phyloP scores from a whole-genome alignment of 2,329 filamentous ascomycete species.

The Claviceps arundinis region DNA sequence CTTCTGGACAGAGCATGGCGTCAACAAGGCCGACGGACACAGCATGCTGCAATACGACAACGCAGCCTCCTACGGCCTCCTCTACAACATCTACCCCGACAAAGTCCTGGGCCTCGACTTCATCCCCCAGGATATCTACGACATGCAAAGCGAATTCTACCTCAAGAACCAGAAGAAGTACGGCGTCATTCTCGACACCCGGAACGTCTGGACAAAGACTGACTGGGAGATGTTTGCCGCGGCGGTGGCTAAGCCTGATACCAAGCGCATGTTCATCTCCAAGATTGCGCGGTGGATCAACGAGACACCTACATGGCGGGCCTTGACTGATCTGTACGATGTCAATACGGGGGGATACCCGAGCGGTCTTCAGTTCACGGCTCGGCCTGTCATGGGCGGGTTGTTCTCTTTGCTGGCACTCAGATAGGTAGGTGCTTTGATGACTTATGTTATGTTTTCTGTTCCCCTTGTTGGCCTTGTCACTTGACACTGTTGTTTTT shows the following conservation, averaged over 20 bases:
- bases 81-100: conserved; percentile 79
- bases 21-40: conserved; percentile 56
- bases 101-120: conserved; percentile 63
- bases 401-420: conserved; percentile 69
- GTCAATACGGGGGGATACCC: conserved; percentile 56
- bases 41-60: conserved; percentile 70
- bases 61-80: conserved; percentile 32
- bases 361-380: conserved; percentile 54
- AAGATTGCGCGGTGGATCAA: conserved; percentile 63
- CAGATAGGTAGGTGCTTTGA: neutral
- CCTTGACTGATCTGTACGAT: conserved; percentile 68
- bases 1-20: conserved; percentile 58
- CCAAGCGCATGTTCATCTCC: conserved; percentile 52
- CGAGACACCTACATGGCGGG: conserved; percentile 54
- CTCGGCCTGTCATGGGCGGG: conserved; percentile 66
- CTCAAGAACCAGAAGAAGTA: conserved; percentile 56
- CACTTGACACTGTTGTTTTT: neutral
- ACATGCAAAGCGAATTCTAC: conserved; percentile 68
- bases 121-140: conserved; percentile 62
- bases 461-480: neutral
- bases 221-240: conserved; percentile 83
- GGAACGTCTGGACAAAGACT: conserved; percentile 70
- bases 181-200: conserved; percentile 70
- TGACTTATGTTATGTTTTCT: neutral
- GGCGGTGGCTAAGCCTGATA: conserved; percentile 51